Evolutionary conservation across 306 rosid genomes (phyloP), one percentile per base, ranked within the genome.

Genomic region (Crataegus laevigata): DNA sequence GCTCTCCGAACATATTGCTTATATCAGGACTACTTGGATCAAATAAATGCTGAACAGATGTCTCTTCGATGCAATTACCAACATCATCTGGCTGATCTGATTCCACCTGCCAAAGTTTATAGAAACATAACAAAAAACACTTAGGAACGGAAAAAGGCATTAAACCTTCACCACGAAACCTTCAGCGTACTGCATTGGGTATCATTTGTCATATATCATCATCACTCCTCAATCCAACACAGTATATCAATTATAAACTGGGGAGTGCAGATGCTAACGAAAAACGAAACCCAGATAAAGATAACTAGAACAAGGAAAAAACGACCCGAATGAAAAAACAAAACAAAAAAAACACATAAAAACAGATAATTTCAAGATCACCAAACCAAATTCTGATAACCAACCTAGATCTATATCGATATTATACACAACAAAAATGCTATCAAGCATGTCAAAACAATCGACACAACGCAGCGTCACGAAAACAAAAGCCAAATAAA

Each of bases 51-150:
- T 72, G 71, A 11, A 64, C 40, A 57, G 86, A 79, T 54, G 63
- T 66, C 75, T 80, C 81, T 77, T 77, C 81, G 57, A 78, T 68
- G 84, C 68, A 79, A 68, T 85, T 52, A 82, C 77, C 78, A 77
- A 54, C 62, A 69, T 26, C 36, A 68, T 82, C 84, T 42, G 58
- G 71, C 45, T 66, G 65, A 68, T 74, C 36, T 60, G 89, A 75
- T 30, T 81, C 87, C 89, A 85, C 81, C 89, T 89, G 87, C 79
- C 55, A 88, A 77, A 55, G 32, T 76, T 66, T 40, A 80, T 42
- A 70, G 59, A 66, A 75, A 69, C 69, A 68, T 45, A 26, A 73
- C 69, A 54, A 36, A 63, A 57, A 79, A 55, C 47, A 50, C 30
- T 73, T 51, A 38, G 82, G 78, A 78, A 59, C 24, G 42, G 57